A percentile compares a stretch with the other conserved stretches of the same genome.
phyloP scores from a whole-genome alignment of 225 moss, liverwort and hornwort genomes.

The Lunularia cruciata region DNA sequence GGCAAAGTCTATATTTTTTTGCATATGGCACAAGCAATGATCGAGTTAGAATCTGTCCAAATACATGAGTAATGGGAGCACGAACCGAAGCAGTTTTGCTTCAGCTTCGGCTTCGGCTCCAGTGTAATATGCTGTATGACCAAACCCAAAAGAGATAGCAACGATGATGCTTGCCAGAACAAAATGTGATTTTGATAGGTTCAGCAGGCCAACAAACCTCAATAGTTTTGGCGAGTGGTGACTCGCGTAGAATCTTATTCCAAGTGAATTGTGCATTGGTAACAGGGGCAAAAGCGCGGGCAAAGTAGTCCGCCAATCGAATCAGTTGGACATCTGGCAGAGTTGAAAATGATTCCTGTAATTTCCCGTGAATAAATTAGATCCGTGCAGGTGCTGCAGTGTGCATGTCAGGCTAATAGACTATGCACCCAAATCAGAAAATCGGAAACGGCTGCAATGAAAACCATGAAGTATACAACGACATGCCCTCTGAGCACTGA shows the following conservation, averaged over 20 bases:
- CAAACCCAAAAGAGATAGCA: too few species aligned
- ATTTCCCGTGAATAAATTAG: neutral
- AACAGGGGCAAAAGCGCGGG: constrained; percentile 69
- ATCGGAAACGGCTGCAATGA: neutral
- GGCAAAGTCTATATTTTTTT: too few species aligned
- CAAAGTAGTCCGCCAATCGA: constrained; percentile 92
- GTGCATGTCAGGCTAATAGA: neutral
- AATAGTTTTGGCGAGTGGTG: constrained; percentile 58
- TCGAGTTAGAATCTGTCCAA: too few species aligned
- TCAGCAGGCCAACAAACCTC: constrained; percentile 52
- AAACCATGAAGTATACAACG: too few species aligned
- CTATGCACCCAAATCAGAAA: neutral
- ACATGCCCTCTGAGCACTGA: too few species aligned
- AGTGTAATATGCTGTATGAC: too few species aligned
- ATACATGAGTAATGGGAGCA: too few species aligned
- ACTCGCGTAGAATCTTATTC: constrained; percentile 88
- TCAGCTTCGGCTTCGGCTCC: too few species aligned
- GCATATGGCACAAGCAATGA: too few species aligned
- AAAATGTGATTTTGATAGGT: neutral
- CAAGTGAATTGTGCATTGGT: constrained; percentile 78
- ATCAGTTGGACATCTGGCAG: constrained; percentile 80
- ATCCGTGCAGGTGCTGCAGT: neutral
- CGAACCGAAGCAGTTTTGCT: too few species aligned
- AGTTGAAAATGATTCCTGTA: constrained; percentile 79
- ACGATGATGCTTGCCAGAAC: neutral